Conservation (phyloP, 202 grass and related monocot species). For the Setaria viridis region DNA sequence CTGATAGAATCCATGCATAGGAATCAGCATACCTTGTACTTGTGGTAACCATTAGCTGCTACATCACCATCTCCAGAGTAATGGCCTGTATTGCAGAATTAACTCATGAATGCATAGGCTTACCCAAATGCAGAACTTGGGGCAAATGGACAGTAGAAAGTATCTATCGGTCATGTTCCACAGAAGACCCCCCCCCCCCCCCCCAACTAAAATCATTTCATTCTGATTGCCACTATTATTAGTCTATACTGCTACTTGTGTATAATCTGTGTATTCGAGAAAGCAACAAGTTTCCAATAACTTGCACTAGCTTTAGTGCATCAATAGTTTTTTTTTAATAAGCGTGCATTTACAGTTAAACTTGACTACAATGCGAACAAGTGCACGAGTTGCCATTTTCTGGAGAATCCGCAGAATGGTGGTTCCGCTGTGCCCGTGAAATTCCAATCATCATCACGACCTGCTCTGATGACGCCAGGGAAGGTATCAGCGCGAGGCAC, state of each 20-base stretch:
- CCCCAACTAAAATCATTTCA: background rate
- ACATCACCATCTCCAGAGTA: slow-evolving; percentile 43
- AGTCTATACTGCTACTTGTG: background rate
- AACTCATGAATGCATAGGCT: background rate
- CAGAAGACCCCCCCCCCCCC: background rate
- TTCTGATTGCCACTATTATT: background rate
- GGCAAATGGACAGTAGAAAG: too few species aligned
- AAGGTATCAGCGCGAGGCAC: too few species aligned
- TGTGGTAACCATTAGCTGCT: slow-evolving; percentile 59
- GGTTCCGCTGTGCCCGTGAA: background rate
- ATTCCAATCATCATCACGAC: background rate
- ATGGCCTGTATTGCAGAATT: slow-evolving; percentile 34
- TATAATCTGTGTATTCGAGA: background rate
- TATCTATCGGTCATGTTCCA: background rate
- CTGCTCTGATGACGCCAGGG: background rate
- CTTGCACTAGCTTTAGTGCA: background rate
- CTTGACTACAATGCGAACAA: too few species aligned
- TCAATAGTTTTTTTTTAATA: background rate
- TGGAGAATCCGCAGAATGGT: background rate
- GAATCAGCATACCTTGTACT: slow-evolving; percentile 52
- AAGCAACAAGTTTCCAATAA: background rate
- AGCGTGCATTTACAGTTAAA: too few species aligned
- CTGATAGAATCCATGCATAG: background rate
- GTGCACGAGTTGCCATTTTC: background rate
- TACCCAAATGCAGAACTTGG: background rate